A percentile compares a stretch with the other conserved stretches of the same genome.
Conservation (phyloP, 371 early-diverging fungal genomes). For the Haplosporangium sp. region DNA sequence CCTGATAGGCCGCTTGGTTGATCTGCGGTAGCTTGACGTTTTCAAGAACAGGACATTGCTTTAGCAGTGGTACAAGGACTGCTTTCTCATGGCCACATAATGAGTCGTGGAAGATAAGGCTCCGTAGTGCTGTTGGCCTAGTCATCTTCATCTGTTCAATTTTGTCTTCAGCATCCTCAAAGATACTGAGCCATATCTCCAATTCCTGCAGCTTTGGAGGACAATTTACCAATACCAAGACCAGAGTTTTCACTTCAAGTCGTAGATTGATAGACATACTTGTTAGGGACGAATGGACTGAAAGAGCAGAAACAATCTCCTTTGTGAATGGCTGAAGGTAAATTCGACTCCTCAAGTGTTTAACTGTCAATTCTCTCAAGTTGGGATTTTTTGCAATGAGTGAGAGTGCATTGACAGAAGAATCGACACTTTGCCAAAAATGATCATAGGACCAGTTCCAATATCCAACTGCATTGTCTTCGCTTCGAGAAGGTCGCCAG, state of each 20-base stretch:
- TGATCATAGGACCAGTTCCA: too few relatives aligned
- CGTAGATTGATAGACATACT: too few relatives aligned
- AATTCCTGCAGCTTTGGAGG: background rate
- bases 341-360: too few relatives aligned
- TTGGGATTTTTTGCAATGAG: too few relatives aligned
- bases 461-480: background rate
- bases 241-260: too few relatives aligned
- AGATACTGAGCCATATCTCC: conserved; percentile 2
- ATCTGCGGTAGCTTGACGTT: background rate
- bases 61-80: background rate
- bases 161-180: background rate
- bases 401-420: too few relatives aligned
- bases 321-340: too few relatives aligned
- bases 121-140: conserved; percentile 2
- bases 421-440: too few relatives aligned
- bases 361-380: too few relatives aligned
- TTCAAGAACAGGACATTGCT: conserved; percentile 9
- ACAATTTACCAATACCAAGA: too few relatives aligned
- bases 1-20: background rate
- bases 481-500: background rate
- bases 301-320: too few relatives aligned
- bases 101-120: background rate
- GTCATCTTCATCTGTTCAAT: background rate
- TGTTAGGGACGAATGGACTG: too few relatives aligned
- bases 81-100: background rate